phyloP scores from a whole-genome alignment of 2,329 filamentous ascomycete species.

The Claviceps fusiformis region DNA sequence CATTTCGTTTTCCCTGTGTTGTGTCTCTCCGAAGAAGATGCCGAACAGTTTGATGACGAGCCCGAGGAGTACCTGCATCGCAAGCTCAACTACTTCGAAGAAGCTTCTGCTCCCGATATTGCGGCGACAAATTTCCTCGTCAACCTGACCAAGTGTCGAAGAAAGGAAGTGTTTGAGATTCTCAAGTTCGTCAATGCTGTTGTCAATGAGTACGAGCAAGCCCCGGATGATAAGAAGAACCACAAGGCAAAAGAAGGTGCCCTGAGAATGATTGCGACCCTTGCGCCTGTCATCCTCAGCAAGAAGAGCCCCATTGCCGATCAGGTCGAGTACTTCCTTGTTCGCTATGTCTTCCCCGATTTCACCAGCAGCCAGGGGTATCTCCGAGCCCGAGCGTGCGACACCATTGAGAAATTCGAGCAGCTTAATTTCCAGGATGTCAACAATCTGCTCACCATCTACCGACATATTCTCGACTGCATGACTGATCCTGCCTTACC shows the following conservation, averaged over 20 bases:
- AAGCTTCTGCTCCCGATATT: conserved; percentile 87
- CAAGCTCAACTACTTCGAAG: conserved; percentile 96
- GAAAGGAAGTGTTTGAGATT: conserved; percentile 92
- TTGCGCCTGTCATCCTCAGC: conserved; percentile 84
- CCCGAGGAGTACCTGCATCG: conserved; percentile 94
- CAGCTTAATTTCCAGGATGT: conserved; percentile 93
- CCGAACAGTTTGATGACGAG: conserved; percentile 87
- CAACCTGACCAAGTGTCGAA: conserved; percentile 81
- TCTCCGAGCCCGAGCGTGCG: conserved; percentile 85
- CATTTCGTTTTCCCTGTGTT: conserved; percentile 93
- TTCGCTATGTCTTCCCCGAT: conserved; percentile 95
- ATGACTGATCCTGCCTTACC: conserved; percentile 92
- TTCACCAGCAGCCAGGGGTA: conserved; percentile 89
- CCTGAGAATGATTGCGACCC: conserved; percentile 88
- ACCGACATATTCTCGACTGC: conserved; percentile 90
- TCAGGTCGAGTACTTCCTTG: conserved; percentile 96
- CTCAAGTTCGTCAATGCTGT: conserved; percentile 90
- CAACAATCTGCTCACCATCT: conserved; percentile 91
- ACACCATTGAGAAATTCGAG: conserved; percentile 96
- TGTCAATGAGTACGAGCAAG: conserved; percentile 81
- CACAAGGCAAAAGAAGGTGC: conserved; percentile 94
- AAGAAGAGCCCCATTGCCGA: conserved; percentile 98
- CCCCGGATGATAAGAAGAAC: conserved; percentile 79
- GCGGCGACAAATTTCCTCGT: conserved; percentile 94
- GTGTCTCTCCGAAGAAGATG: conserved; percentile 81